A percentile compares a stretch with the other conserved stretches of the same genome.
phyloP scores from a whole-genome alignment of 2,329 filamentous ascomycete species.

The Calonectria crousiana region DNA sequence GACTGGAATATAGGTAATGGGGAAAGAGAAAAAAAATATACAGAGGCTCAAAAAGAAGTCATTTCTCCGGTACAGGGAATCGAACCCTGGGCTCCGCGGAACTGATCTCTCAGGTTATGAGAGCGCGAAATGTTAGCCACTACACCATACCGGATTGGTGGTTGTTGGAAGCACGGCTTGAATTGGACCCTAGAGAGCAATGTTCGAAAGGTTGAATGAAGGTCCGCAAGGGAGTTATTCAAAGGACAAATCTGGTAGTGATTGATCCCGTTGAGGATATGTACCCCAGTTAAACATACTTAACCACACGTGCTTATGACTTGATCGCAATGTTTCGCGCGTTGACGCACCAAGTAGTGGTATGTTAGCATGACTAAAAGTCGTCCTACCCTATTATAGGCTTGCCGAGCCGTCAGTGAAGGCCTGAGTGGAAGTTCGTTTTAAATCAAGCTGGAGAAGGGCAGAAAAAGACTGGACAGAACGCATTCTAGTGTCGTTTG shows the following conservation, averaged over 20 bases:
- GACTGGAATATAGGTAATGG: background rate
- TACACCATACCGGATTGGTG: constrained; percentile 47
- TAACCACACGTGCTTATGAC: background rate
- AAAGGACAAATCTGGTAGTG: background rate
- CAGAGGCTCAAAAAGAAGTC: background rate
- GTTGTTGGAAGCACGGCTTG: background rate
- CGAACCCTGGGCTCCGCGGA: constrained; percentile 19
- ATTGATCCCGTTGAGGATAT: background rate
- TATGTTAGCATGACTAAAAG: background rate
- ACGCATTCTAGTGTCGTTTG: background rate
- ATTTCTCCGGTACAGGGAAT: constrained; percentile 4
- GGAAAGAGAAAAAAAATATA: background rate
- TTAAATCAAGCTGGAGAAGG: background rate
- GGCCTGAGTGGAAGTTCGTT: background rate
- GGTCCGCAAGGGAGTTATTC: background rate
- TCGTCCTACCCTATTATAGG: background rate
- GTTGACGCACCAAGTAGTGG: background rate
- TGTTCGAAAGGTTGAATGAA: background rate
- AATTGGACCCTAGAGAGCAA: background rate
- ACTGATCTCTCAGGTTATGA: constrained; percentile 40
- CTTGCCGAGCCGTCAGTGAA: background rate
- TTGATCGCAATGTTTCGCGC: background rate
- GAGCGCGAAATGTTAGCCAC: constrained; percentile 50
- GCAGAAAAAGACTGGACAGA: background rate
- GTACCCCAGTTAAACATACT: background rate